Base-by-base conservation (phyloP, 2,329 filamentous ascomycete species). In the Rutstroemia sp. region DNA sequence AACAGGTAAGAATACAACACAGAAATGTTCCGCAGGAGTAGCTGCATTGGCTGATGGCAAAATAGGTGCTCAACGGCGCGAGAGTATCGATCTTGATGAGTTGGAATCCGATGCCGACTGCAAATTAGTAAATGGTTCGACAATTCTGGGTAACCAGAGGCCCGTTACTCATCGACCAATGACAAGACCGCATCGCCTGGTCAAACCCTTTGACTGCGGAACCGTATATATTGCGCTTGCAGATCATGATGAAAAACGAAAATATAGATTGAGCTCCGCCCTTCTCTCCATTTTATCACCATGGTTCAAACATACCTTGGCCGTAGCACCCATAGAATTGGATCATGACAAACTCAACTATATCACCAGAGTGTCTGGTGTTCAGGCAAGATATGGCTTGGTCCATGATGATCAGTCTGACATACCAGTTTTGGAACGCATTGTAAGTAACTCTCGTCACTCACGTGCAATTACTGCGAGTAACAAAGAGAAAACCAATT, bases 301-400 rank as follows among this genome's bases (percentile, higher is more conserved):
- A 3, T 56, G 54, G 54, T 55, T 55, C 12, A 2, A 0, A 14
- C 3, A 7, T n/a, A 25, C 30, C 30, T 7, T 18, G 23, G 3
- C 5, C 3, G 8, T 1, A 4, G 1, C 5, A 5, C 2, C 25
- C 16, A 1, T 16, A 10, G 53, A 55, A 37, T 2, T 41, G 9
- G 12, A 38, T 25, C 1, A 18, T 6, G 5, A 14, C 9, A 0
- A n/a, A n/a, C 23, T 23, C 19, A 30, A 42, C 6, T 0, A 0
- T 2, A 2, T 51, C 12, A 18, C 27, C 10, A 0, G 0, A 3
- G 3, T 16, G 0, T 18, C 14, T 10, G 47, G 23, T 12, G 46
- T 56, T 7, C 10, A 23, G 9, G 44, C 14, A 23, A 41, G 54
- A 34, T 52, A 38, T 41, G 54, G 46, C n/a, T 19, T 56, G 2